Base-by-base conservation (phyloP, 768 basidiomycete genomes). In the Scleroderma citrinum region DNA sequence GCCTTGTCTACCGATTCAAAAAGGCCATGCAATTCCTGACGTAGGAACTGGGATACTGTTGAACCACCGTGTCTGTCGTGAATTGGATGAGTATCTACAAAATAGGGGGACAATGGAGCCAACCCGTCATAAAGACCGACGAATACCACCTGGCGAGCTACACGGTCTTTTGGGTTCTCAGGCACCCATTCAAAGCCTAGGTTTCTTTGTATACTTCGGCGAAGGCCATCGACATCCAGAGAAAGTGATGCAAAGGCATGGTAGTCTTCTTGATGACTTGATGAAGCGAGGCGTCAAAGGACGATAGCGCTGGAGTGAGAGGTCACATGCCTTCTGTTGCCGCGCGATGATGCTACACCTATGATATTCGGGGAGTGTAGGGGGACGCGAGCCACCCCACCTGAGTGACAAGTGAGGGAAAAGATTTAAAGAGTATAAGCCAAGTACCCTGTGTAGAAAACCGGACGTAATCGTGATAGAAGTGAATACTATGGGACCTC, bases 91-190 rank as follows among this genome's bases (percentile, higher is more conserved):
- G 51, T 48, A 20, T 24, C 7, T 23, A 14, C 6, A 11, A 44
- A 8, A n/a, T 19, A 20, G 34, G 36, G 14, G 49, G 41, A 7
- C 44, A 26, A 38, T n/a, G 30, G 26, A 45, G 64, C 76, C 49
- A 58, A 89, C 89, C 93, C 93, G 50, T 96, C 93, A 63, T 92
- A 96, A 49, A 96, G 84, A 26, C 92, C 93, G 32, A 92, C 80
- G 57, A 89, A 92, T 5, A 91, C 76, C 7, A 83, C 87, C 65
- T 96, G 91, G 24, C 80, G 70, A 1, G 87, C 76, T 19, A 90
- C 69, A 6, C 75, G 69, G 30, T 82, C 73, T 2, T 73, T 75
- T 8, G 79, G 70, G 23, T 56, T 58, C 23, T 73, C 63, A 1
- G 87, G 82, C 53, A 87, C 76, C 93, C 93, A 95, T 46, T 86